Conservation (phyloP, 306 rosid genomes). For the Sindora glabra region DNA sequence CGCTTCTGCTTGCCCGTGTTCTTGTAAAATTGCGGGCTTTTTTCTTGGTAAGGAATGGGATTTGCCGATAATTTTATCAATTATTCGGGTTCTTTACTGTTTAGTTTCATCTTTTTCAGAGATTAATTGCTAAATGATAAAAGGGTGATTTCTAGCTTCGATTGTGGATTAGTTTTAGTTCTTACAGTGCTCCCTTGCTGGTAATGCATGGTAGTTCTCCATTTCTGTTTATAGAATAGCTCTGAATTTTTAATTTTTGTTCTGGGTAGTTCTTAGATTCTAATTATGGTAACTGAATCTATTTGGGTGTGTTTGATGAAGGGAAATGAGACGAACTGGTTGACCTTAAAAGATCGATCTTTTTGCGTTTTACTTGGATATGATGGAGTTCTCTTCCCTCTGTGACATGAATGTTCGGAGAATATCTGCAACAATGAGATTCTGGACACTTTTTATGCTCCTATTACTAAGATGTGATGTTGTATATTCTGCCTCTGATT, state of each 20-base stretch:
- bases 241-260: too few species aligned
- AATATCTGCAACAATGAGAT: conserved; percentile 3
- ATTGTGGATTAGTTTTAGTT: too few species aligned
- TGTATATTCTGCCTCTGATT: conserved; percentile 42
- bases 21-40: conserved; percentile 12
- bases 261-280: background rate
- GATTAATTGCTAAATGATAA: background rate
- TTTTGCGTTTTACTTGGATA: conserved; percentile 2
- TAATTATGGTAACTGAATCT: background rate
- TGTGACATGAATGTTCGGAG: conserved; percentile 9
- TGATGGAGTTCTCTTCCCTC: conserved; percentile 20
- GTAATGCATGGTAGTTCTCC: background rate
- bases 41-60: background rate
- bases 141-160: too few species aligned
- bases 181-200: too few species aligned
- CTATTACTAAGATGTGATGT: conserved; percentile 17
- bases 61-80: too few species aligned
- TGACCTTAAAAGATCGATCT: conserved; percentile 11
- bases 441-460: conserved; percentile 22
- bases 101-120: too few species aligned
- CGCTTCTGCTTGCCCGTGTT: background rate
- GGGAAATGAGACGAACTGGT: conserved; percentile 27
- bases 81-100: too few species aligned
- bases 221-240: background rate
- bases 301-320: conserved; percentile 16